phyloP scores from a whole-genome alignment of 2,329 filamentous ascomycete genomes.

The Decorospora gaudefroyi region DNA sequence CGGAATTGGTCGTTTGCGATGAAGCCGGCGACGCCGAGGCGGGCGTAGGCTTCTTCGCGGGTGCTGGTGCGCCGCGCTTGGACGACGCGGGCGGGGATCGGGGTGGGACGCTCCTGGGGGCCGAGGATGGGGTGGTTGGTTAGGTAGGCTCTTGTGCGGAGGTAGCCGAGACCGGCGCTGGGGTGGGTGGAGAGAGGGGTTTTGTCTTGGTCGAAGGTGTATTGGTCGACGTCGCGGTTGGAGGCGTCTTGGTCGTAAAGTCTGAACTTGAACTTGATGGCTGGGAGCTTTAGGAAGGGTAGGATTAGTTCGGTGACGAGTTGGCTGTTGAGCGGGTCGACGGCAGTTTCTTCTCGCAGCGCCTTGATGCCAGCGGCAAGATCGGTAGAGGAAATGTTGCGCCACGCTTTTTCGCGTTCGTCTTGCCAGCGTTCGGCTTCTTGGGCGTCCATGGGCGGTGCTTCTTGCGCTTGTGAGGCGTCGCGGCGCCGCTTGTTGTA shows the following conservation, averaged over 20 bases:
- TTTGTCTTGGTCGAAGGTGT: slow-evolving; percentile 43
- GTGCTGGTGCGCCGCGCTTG: slow-evolving; percentile 37
- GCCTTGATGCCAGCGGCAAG: slow-evolving; percentile 39
- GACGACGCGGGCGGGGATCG: slow-evolving; percentile 63
- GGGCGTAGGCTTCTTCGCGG: slow-evolving; percentile 35
- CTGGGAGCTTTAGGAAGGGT: slow-evolving; percentile 62
- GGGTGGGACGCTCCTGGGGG: slow-evolving; percentile 58
- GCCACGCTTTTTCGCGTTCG: slow-evolving; percentile 34
- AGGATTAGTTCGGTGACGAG: slow-evolving; percentile 58
- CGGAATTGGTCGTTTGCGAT: slow-evolving; percentile 47
- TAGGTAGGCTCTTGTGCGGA: slow-evolving; percentile 59
- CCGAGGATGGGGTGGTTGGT: slow-evolving; percentile 65
- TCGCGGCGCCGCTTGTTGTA: slow-evolving; percentile 34
- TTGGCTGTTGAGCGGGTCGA: slow-evolving; percentile 53
- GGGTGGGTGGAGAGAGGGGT: slow-evolving; percentile 64
- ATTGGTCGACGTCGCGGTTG: slow-evolving; percentile 34
- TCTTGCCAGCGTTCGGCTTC: slow-evolving; percentile 30
- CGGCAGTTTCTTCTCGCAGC: slow-evolving; percentile 55
- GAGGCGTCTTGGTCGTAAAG: slow-evolving; percentile 27
- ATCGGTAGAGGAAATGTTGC: slow-evolving; percentile 31
- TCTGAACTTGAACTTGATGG: slow-evolving; percentile 39
- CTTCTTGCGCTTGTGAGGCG: slow-evolving; percentile 18
- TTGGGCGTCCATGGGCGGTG: slow-evolving; percentile 28
- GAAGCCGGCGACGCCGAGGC: slow-evolving; percentile 53
- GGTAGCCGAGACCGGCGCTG: slow-evolving; percentile 66